A percentile compares a stretch with the other conserved stretches of the same genome.
These are phyloP conservation scores for Macrolepiota fuliginosa DNA, from an alignment of 768 basidiomycete species.

Conservation along the genomic window DNA sequence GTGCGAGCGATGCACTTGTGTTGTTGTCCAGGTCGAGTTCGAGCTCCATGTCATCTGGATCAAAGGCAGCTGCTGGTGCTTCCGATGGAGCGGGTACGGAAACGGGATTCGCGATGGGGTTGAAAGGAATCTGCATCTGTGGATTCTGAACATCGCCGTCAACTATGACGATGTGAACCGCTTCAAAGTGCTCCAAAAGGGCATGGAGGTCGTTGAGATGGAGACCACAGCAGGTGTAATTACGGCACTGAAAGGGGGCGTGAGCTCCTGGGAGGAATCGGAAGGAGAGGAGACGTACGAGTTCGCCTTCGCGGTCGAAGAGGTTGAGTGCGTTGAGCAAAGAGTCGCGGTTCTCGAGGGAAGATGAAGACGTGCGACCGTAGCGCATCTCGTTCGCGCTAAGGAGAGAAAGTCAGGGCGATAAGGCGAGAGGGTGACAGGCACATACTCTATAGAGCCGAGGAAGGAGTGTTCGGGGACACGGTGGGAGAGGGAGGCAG, in stretches of 20 bases:
- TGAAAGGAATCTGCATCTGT: conserved; percentile 44
- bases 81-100: conserved; percentile 27
- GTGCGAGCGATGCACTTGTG: conserved; percentile 1
- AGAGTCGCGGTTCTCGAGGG: conserved; percentile 50
- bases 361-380: conserved; percentile 43
- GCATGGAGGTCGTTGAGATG: conserved; percentile 54
- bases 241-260: conserved; percentile 56
- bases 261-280: neutral
- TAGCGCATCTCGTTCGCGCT: conserved; percentile 32
- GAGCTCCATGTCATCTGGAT: conserved; percentile 82
- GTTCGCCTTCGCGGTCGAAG: conserved; percentile 69
- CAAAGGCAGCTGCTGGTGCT: conserved; percentile 34
- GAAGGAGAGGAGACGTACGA: conserved; percentile 43
- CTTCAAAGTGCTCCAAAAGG: conserved; percentile 90
- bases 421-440: neutral
- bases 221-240: conserved; percentile 89
- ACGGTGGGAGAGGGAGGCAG: conserved; percentile 56
- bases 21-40: conserved; percentile 56
- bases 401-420: neutral
- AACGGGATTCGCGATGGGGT: conserved; percentile 34
- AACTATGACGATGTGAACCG: conserved; percentile 79
- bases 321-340: conserved; percentile 66
- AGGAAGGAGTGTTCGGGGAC: conserved; percentile 62
- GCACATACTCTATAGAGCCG: conserved; percentile 63
- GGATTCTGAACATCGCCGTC: conserved; percentile 31